Base-by-base conservation (phyloP, 2,329 filamentous ascomycete species). In the Thielaviopsis musarum region DNA sequence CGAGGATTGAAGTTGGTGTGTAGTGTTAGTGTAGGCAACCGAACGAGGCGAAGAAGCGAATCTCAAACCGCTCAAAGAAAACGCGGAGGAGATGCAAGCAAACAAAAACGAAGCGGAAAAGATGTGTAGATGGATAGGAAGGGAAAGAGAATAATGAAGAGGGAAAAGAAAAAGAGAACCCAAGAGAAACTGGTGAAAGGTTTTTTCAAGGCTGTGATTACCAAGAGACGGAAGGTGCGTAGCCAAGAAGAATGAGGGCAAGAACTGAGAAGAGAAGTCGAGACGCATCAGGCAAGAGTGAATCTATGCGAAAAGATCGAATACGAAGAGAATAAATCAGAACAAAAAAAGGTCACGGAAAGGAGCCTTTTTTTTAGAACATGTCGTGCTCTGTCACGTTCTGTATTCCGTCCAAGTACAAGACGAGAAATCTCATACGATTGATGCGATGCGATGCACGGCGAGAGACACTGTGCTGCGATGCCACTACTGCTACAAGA, bases 81-180 rank as follows among this genome's bases (percentile, higher is more conserved):
- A n/a, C 13, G 26, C 24, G 13, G 9, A 15, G 52, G 19, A 17
- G 12, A 19, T 38, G 34, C 41, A 56, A 48, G 15, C 15, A 45
- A 48, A 9, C 19, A 22, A 45, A 17, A 45, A 13, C 12, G 22
- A 45, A 48, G 41, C 15, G 15, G 15, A n/a, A 26, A 57, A 28
- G 19, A 24, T 22, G 28, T 10, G 22, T 13, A 9, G 12, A 30
- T 12, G 26, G n/a, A 24, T 9, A 52, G 28, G 41, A 61, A 63
- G 61, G 55, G 51, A 52, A 17, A 59, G 62, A 54, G 62, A 60
- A 61, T 30, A 22, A 58, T 48, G 56, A 61, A 60, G 34, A 59
- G 53, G 53, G 26, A 48, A 22, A 62, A 60, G 52, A 57, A 56
- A 48, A 45, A 49, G 49, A n/a, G n/a, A n/a, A n/a, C n/a, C n/a